These are phyloP conservation scores for Xylaria nigripes DNA, from an alignment of 495 filamentous ascomycete genomes.

Conservation along the genomic window DNA sequence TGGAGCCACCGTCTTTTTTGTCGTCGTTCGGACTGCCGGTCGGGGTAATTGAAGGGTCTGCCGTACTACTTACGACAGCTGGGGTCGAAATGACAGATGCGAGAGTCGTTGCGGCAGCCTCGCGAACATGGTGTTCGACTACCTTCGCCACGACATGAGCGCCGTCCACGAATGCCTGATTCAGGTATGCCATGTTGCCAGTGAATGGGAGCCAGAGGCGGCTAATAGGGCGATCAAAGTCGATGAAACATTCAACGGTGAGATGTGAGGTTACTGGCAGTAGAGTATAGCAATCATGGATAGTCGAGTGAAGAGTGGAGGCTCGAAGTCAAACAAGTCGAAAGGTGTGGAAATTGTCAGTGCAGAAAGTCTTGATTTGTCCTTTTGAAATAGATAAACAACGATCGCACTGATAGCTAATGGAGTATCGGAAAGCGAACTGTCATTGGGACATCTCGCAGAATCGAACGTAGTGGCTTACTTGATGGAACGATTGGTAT, in stretches of 20 bases:
- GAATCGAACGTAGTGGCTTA: not conserved
- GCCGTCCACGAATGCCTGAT: slow-evolving; percentile 24
- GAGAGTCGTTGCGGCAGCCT: slow-evolving; percentile 4
- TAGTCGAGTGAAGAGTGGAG: not conserved
- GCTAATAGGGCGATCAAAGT: not conserved
- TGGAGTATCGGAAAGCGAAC: not conserved
- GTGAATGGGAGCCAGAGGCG: not conserved
- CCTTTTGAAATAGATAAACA: not conserved
- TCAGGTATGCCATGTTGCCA: slow-evolving; percentile 23
- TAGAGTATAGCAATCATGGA: not conserved
- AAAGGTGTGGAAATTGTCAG: not conserved
- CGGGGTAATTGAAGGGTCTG: not conserved
- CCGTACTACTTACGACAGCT: not conserved
- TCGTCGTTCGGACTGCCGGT: not conserved
- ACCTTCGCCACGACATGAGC: slow-evolving; percentile 26
- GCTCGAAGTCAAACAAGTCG: not conserved
- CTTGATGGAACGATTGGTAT: not conserved
- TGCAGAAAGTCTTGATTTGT: not conserved
- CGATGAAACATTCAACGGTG: not conserved
- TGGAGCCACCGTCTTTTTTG: slow-evolving; percentile 12
- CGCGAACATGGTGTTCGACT: slow-evolving; percentile 23
- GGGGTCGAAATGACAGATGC: not conserved
- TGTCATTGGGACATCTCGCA: not conserved
- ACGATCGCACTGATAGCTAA: not conserved
- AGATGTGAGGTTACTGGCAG: not conserved